Percentiles rank a stretch among this genome's conserved stretches.
Evolutionary conservation across 2,329 filamentous ascomycete genomes (phyloP).

Genomic region (Clarireedia paspali): DNA sequence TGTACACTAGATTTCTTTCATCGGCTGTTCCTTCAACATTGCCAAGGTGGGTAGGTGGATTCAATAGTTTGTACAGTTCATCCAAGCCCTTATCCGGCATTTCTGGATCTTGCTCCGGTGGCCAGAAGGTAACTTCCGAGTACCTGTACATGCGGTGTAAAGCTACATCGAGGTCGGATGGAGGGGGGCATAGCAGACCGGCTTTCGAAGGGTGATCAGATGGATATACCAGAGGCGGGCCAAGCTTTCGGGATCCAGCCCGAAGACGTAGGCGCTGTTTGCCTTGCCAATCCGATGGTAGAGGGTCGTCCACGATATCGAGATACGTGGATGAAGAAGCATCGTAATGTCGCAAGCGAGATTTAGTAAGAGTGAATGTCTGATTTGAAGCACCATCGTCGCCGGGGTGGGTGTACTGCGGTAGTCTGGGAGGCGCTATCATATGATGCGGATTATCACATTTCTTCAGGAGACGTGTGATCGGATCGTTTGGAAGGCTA

Average conservation of each 20-base stretch:
- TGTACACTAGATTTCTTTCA: constrained; percentile 41
- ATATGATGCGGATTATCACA: constrained; percentile 33
- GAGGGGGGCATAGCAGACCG: constrained; percentile 13
- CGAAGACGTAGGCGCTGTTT: constrained; percentile 40
- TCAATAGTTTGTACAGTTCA: constrained; percentile 33
- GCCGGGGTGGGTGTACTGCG: constrained; percentile 41
- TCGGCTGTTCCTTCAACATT: constrained; percentile 37
- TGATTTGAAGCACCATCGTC: constrained; percentile 35
- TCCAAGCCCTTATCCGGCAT: constrained; percentile 26
- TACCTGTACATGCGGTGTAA: constrained; percentile 23
- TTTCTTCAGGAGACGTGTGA: constrained; percentile 18
- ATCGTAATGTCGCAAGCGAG: constrained; percentile 48
- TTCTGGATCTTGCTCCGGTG: constrained; percentile 20
- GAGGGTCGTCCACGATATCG: constrained; percentile 49
- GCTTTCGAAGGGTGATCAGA: background rate
- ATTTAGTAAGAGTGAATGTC: constrained; percentile 45
- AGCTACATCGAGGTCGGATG: constrained; percentile 14
- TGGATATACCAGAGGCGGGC: constrained; percentile 21
- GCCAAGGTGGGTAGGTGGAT: constrained; percentile 31
- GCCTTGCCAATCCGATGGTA: constrained; percentile 29
- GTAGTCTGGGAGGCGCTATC: constrained; percentile 31
- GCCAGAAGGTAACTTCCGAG: constrained; percentile 30
- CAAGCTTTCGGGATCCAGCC: constrained; percentile 37
- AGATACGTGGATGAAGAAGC: constrained; percentile 45
- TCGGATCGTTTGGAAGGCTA: constrained; percentile 20